Conservation (phyloP, 2,329 filamentous ascomycete genomes). For the Epicoccum sorghinum region DNA sequence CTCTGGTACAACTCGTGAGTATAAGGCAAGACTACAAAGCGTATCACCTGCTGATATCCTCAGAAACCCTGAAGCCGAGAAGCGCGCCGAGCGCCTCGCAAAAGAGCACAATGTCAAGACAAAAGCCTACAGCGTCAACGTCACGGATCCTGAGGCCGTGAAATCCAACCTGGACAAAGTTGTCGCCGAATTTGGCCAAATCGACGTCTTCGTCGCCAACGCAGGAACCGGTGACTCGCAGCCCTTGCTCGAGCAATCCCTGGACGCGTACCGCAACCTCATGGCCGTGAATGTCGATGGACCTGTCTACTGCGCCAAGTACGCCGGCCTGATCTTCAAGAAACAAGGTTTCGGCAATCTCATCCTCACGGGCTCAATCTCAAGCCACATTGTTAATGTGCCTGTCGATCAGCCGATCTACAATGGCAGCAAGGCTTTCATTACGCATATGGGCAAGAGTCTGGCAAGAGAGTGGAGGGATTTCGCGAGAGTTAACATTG, state of each 20-base stretch:
- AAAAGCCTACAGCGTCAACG: constrained; percentile 69
- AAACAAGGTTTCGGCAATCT: constrained; percentile 60
- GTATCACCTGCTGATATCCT: background rate
- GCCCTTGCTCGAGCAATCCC: constrained; percentile 60
- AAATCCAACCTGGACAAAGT: constrained; percentile 65
- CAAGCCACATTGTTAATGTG: constrained; percentile 76
- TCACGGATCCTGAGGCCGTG: constrained; percentile 58
- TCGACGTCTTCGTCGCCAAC: constrained; percentile 70
- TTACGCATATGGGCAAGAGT: constrained; percentile 65
- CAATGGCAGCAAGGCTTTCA: constrained; percentile 63
- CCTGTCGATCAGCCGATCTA: constrained; percentile 64
- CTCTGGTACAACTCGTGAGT: constrained; percentile 49
- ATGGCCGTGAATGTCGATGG: constrained; percentile 74
- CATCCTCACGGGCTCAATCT: constrained; percentile 72
- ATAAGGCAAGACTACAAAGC: background rate
- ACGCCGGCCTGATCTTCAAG: constrained; percentile 51
- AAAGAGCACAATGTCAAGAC: constrained; percentile 64
- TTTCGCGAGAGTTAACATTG: constrained; percentile 69
- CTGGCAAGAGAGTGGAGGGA: constrained; percentile 71
- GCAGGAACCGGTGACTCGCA: constrained; percentile 67
- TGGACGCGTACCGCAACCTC: constrained; percentile 69
- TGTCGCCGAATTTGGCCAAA: constrained; percentile 70
- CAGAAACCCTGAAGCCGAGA: constrained; percentile 62
- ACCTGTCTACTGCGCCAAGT: constrained; percentile 52
- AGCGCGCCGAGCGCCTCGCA: constrained; percentile 63